These are phyloP conservation scores for Crucihimalaya himalaica DNA, from an alignment of 345 rosid species.

Conservation along the genomic window DNA sequence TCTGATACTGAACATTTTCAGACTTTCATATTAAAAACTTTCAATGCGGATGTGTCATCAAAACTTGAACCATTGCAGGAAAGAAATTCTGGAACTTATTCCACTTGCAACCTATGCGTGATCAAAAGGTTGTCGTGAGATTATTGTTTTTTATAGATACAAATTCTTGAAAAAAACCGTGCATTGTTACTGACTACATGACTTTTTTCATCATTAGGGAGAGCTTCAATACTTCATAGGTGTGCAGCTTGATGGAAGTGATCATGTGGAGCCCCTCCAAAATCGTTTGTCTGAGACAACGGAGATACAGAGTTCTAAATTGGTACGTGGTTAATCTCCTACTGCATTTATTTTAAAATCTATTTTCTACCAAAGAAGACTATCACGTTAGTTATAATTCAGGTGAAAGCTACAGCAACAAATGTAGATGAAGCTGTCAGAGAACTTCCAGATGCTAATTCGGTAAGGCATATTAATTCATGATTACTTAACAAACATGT, in stretches of 20 bases:
- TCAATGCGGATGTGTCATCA: constrained; percentile 10
- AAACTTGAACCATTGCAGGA: constrained; percentile 55
- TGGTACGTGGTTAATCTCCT: constrained; percentile 48
- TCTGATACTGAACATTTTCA: constrained; percentile 14
- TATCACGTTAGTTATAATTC: constrained; percentile 26
- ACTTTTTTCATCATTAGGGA: constrained; percentile 54
- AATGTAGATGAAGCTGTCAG: constrained; percentile 96
- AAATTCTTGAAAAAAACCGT: constrained; percentile 1
- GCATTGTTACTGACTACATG: constrained; percentile 26
- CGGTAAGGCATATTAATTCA: constrained; percentile 69
- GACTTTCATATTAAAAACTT: background rate
- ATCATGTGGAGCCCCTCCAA: constrained; percentile 79
- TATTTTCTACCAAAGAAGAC: constrained; percentile 1
- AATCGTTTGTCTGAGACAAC: constrained; percentile 82
- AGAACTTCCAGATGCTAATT: constrained; percentile 98
- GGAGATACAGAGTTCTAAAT: constrained; percentile 72
- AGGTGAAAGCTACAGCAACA: constrained; percentile 98
- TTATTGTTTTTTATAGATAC: constrained; percentile 14
- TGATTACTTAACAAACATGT: background rate
- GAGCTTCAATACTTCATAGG: constrained; percentile 99
- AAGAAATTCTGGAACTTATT: constrained; percentile 98
- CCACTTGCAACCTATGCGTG: constrained; percentile 98
- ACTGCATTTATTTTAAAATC: background rate
- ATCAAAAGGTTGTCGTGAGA: constrained; percentile 62
- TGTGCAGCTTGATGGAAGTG: constrained; percentile 97